Conservation (phyloP, 164 flowering plant species). For the Platanus orientalis region DNA sequence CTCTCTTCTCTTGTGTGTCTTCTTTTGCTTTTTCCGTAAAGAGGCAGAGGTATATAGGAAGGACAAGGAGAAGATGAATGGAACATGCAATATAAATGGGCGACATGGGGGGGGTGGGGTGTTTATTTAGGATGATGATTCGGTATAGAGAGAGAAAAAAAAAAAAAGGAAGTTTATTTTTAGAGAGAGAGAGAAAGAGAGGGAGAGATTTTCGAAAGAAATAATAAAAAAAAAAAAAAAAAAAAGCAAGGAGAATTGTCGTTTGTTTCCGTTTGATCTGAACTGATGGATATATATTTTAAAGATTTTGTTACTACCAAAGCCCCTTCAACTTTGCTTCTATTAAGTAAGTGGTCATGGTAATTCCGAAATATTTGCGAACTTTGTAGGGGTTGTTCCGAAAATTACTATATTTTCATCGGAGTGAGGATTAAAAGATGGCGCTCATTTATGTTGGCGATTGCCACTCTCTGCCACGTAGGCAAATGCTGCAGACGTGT, state of each 20-base stretch:
- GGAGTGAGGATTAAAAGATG: neutral
- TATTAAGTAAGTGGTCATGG: too few species aligned
- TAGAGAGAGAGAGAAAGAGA: constrained; percentile 7
- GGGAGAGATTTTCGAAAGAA: constrained; percentile 3
- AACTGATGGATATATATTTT: too few species aligned
- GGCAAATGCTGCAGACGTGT: constrained; percentile 10
- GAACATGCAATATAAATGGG: constrained; percentile 29
- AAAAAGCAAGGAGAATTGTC: neutral
- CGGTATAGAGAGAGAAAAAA: constrained; percentile 21
- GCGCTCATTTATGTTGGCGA: neutral
- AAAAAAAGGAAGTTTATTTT: too few species aligned
- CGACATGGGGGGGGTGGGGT: constrained; percentile 12
- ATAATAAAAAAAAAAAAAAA: neutral
- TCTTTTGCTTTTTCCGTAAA: neutral
- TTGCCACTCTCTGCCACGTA: constrained; percentile 20
- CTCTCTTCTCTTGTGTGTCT: neutral
- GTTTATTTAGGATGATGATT: constrained; percentile 27
- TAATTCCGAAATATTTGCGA: too few species aligned
- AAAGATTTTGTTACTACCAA: neutral
- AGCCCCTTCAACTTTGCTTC: neutral
- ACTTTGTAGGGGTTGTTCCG: neutral
- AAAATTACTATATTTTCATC: neutral
- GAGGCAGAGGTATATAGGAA: neutral
- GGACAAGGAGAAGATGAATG: neutral
- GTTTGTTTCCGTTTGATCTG: neutral